Evolutionary conservation across 1,284 basidiomycete species (phyloP).

Genomic region (Porodaedalea pini): DNA sequence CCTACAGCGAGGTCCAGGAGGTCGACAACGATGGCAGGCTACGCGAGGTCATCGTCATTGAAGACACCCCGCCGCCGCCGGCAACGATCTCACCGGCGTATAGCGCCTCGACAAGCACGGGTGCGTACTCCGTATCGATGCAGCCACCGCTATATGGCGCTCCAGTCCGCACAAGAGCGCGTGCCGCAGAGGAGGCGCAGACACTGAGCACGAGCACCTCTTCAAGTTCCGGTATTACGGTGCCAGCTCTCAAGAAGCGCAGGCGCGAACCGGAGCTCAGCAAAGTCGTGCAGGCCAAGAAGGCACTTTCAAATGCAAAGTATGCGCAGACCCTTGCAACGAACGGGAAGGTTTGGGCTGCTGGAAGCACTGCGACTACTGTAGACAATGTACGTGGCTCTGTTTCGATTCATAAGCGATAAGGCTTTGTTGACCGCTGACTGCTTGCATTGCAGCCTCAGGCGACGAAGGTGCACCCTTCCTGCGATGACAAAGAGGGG

Average conservation of each 20-base stretch:
- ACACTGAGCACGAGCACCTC: conserved; percentile 63
- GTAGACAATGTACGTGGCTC: conserved; percentile 56
- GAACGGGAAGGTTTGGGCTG: conserved; percentile 59
- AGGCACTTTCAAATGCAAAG: conserved; percentile 45
- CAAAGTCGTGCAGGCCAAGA: conserved; percentile 59
- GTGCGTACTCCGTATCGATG: conserved; percentile 70
- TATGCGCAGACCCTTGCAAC: conserved; percentile 27
- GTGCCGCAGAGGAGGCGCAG: conserved; percentile 78
- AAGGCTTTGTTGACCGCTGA: conserved; percentile 21
- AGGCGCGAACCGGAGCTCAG: conserved; percentile 70
- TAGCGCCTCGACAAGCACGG: conserved; percentile 47
- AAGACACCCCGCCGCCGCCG: conserved; percentile 74
- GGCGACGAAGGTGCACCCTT: conserved; percentile 55
- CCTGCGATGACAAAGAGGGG: conserved; percentile 92
- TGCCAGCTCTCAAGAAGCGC: conserved; percentile 71
- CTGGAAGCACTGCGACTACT: conserved; percentile 49
- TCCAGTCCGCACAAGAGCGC: conserved; percentile 73
- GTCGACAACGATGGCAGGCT: conserved; percentile 69
- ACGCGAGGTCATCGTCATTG: conserved; percentile 83
- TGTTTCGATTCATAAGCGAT: conserved; percentile 28
- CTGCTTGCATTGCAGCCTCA: conserved; percentile 27
- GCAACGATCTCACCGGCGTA: conserved; percentile 67
- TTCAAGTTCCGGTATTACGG: conserved; percentile 47
- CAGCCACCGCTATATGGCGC: conserved; percentile 71
- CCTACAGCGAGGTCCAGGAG: conserved; percentile 81